Conservation (phyloP, 129 eudicot species). For the Flaveria sonorensis region DNA sequence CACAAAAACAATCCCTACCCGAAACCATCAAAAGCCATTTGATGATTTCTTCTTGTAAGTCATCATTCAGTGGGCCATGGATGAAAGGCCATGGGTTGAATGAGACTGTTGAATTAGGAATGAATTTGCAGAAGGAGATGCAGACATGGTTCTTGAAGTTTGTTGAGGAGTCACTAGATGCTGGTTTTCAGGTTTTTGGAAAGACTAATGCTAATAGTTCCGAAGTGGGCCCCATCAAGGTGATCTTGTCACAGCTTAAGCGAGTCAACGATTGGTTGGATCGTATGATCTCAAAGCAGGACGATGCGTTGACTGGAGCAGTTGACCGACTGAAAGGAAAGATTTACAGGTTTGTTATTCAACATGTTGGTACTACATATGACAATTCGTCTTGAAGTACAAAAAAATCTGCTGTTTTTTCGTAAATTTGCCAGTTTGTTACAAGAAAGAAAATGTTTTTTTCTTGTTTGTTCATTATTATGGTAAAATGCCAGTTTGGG, state of each 20-base stretch:
- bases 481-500: not conserved
- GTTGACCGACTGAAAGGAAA: slow-evolving; percentile 75
- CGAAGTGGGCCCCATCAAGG: slow-evolving; percentile 62
- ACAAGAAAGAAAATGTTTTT: not conserved
- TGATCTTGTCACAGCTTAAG: slow-evolving; percentile 82
- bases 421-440: slow-evolving; percentile 16
- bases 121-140: slow-evolving; percentile 74
- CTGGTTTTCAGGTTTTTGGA: slow-evolving; percentile 82
- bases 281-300: slow-evolving; percentile 56
- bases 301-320: slow-evolving; percentile 58
- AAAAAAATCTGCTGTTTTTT: slow-evolving; percentile 26
- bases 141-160: slow-evolving; percentile 82
- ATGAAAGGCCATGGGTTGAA: slow-evolving; percentile 41
- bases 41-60: slow-evolving; percentile 32
- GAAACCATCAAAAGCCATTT: slow-evolving; percentile 44
- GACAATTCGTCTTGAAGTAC: slow-evolving; percentile 48
- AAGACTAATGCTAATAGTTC: slow-evolving; percentile 36
- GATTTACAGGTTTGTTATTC: slow-evolving; percentile 91
- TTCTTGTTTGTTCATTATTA: not conserved
- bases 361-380: slow-evolving; percentile 84
- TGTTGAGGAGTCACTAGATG: slow-evolving; percentile 90
- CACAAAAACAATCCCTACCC: slow-evolving; percentile 37
- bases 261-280: slow-evolving; percentile 97
- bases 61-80: slow-evolving; percentile 44
- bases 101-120: slow-evolving; percentile 51